phyloP scores from a whole-genome alignment of 2,329 filamentous ascomycete genomes.

The Claviceps quebecensis region DNA sequence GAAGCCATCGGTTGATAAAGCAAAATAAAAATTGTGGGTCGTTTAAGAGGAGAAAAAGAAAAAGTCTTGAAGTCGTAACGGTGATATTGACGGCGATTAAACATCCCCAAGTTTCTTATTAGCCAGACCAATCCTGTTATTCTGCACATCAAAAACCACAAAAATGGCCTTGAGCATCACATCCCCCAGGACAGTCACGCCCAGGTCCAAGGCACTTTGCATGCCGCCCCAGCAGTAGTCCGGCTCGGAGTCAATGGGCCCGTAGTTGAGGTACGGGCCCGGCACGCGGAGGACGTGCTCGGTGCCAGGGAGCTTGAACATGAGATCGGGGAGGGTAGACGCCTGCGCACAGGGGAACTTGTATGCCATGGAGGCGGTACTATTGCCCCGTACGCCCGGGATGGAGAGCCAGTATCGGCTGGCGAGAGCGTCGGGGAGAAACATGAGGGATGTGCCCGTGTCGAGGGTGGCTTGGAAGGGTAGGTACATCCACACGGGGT shows the following conservation, averaged over 20 bases:
- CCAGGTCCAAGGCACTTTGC: constrained; percentile 36
- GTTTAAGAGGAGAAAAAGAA: neutral
- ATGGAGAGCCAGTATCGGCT: constrained; percentile 46
- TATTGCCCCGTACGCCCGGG: constrained; percentile 25
- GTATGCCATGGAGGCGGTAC: constrained; percentile 37
- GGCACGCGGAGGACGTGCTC: constrained; percentile 38
- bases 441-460: constrained; percentile 54
- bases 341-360: constrained; percentile 42
- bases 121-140: constrained; percentile 27
- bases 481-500: constrained; percentile 35
- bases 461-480: constrained; percentile 45
- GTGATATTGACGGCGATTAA: neutral
- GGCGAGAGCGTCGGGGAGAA: constrained; percentile 42
- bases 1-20: too few species aligned
- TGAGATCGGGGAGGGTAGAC: constrained; percentile 42
- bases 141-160: constrained; percentile 51
- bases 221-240: constrained; percentile 62
- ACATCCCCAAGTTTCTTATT: constrained; percentile 24
- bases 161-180: constrained; percentile 68
- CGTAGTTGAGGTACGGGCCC: constrained; percentile 41
- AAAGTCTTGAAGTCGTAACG: neutral
- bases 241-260: constrained; percentile 30
- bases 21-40: neutral
- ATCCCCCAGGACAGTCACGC: constrained; percentile 59
- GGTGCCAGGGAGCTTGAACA: constrained; percentile 36